Evolutionary conservation across 1,284 basidiomycete genomes (phyloP), one percentile per base, ranked within the genome.

Genomic region (Pseudozyma hubeiensis): DNA sequence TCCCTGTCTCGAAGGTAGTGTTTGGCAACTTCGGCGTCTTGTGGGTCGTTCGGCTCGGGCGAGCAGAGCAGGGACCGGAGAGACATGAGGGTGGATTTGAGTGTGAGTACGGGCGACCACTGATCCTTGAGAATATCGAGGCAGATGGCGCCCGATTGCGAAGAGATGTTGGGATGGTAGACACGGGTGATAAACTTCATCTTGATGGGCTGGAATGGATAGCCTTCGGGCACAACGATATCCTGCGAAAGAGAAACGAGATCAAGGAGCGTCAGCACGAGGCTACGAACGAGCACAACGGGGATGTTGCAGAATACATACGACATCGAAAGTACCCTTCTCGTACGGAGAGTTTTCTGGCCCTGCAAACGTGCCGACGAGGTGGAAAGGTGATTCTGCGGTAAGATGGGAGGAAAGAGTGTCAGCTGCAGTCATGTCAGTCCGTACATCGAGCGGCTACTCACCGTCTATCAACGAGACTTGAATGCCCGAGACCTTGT

Each of bases 131-230:
- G 87, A 78, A 93, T 93, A 72, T 86, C 86, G 64, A 94, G 90
- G 84, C 93, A 94, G 85, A 94, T 94, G 58, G 92, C 93, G 54
- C 93, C 96, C 13, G 92, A 94, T 44, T 92, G 92, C 30, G 93
- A 97, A 29, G 94, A 97, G 56, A 99, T 88, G 84, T 98, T 99
- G 1, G 97, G 96, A 86, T 98, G 96, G 84, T 98, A 99, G 46
- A 98, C 93, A 85, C 95, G 94, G 0, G 68, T 76, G 47, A 79
- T 70, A 57, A 78, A 77, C 67, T 83, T 81, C 94, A 99, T 98
- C 88, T 98, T 97, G 69, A 97, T 92, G 0, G 96, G 94, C 85
- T 95, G 92, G 85, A 98, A 98, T 5, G 96, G 96, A 84, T 98
- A 98, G 59, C 80, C 72, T 64, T 95, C 93, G 1, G 95, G 94